Percentiles rank a stretch among this genome's conserved stretches.
These are phyloP conservation scores for Mycena vulgaris DNA, from an alignment of 768 basidiomycete genomes.

Conservation along the genomic window DNA sequence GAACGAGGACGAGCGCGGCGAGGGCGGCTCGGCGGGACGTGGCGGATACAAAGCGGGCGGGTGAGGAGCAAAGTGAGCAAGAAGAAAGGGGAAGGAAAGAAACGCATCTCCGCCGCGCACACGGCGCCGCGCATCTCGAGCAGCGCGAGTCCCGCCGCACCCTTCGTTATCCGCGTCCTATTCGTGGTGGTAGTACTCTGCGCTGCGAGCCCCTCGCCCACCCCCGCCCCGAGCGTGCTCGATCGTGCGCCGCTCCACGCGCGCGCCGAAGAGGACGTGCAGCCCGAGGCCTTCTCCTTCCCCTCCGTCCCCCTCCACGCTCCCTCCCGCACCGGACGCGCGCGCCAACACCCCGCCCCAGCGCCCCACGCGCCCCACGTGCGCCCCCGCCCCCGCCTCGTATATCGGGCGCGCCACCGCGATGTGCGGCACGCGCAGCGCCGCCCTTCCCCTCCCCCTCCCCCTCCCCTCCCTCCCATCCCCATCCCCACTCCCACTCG, in stretches of 20 bases:
- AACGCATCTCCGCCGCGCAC: slow-evolving; percentile 28
- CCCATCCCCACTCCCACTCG: too few species aligned
- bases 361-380: slow-evolving; percentile 31
- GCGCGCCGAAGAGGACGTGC: slow-evolving; percentile 34
- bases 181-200: background rate
- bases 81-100: background rate
- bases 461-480: too few species aligned
- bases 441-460: background rate
- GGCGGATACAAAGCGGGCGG: background rate
- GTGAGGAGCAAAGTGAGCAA: slow-evolving; percentile 20
- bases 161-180: too few species aligned
- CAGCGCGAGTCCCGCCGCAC: slow-evolving; percentile 8
- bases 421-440: slow-evolving; percentile 30
- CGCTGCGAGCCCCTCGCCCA: slow-evolving; percentile 16
- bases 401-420: slow-evolving; percentile 34
- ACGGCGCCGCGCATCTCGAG: slow-evolving; percentile 36
- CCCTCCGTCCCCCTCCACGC: background rate
- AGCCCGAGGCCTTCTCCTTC: slow-evolving; percentile 13
- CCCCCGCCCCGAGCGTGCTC: slow-evolving; percentile 32
- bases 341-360: slow-evolving; percentile 21
- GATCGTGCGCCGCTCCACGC: slow-evolving; percentile 35
- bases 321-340: background rate
- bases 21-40: slow-evolving; percentile 5
- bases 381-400: slow-evolving; percentile 30
- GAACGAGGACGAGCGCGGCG: slow-evolving; percentile 20